Conservation (phyloP, 768 basidiomycete genomes). For the Leucocoprinus leucothites region DNA sequence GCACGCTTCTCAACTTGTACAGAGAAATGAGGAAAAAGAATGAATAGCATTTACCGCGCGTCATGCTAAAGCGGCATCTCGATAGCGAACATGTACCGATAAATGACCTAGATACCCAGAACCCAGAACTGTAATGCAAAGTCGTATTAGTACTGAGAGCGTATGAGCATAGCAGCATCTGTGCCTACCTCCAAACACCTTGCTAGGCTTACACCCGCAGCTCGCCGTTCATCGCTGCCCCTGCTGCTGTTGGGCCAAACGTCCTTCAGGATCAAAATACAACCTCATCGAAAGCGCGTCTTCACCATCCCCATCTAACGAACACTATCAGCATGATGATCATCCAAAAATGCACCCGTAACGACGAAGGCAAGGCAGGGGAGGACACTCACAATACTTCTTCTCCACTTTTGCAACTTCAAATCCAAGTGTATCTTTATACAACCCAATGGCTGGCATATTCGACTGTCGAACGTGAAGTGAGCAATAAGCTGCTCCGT, state of each 20-base stretch:
- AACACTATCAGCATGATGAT: slow-evolving; percentile 4
- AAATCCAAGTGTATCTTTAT: slow-evolving; percentile 89
- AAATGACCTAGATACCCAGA: too few relatives aligned
- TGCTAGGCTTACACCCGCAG: too few relatives aligned
- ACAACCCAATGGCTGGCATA: slow-evolving; percentile 83
- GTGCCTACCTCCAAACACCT: too few relatives aligned
- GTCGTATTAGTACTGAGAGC: too few relatives aligned
- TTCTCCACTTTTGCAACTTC: slow-evolving; percentile 82
- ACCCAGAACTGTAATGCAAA: too few relatives aligned
- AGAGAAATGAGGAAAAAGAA: too few relatives aligned
- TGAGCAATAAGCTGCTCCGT: slow-evolving; percentile 79
- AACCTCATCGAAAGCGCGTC: slow-evolving; percentile 85
- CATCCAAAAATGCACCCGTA: neutral
- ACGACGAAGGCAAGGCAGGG: neutral
- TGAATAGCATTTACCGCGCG: too few relatives aligned
- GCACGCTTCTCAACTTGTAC: too few relatives aligned
- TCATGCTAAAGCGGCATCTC: too few relatives aligned
- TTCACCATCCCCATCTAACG: slow-evolving; percentile 80
- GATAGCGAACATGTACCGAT: too few relatives aligned
- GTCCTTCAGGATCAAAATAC: slow-evolving; percentile 7
- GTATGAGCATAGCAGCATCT: too few relatives aligned
- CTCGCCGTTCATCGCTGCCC: too few relatives aligned
- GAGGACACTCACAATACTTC: slow-evolving; percentile 73
- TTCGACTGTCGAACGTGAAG: slow-evolving; percentile 96
- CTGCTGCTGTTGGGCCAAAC: neutral